Evolutionary conservation across 1,284 basidiomycete genomes (phyloP).

Genomic region (Vanrija sp.): DNA sequence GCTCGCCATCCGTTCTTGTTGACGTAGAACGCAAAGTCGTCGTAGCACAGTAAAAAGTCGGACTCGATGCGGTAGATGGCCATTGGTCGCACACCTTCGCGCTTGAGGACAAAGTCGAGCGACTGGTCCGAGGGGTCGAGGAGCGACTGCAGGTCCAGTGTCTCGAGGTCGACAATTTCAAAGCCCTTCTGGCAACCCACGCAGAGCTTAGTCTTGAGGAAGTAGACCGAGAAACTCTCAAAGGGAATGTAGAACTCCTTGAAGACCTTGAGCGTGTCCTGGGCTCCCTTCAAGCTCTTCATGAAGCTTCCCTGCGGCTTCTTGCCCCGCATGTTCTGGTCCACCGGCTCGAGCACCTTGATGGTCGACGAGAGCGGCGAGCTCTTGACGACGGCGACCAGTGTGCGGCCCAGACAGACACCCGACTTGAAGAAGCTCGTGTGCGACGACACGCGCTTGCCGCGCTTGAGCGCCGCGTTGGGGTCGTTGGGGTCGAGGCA

Average conservation of each 20-base stretch:
- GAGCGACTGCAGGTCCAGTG: constrained; percentile 91
- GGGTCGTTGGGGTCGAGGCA: constrained; percentile 88
- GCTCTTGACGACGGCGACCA: constrained; percentile 97
- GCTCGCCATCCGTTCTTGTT: constrained; percentile 94
- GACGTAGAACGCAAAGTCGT: constrained; percentile 98
- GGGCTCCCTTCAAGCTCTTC: constrained; percentile 81
- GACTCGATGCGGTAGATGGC: constrained; percentile 96
- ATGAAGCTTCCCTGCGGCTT: constrained; percentile 81
- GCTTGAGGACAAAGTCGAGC: constrained; percentile 88
- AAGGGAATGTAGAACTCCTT: constrained; percentile 99
- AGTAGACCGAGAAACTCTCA: constrained; percentile 93
- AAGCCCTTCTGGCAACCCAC: constrained; percentile 98
- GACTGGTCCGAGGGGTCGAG: constrained; percentile 88
- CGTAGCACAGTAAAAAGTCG: constrained; percentile 96
- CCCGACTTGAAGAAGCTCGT: constrained; percentile 98
- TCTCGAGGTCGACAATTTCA: constrained; percentile 97
- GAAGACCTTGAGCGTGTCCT: constrained; percentile 91
- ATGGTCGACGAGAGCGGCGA: constrained; percentile 93
- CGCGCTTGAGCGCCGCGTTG: constrained; percentile 82
- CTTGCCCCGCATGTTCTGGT: constrained; percentile 75
- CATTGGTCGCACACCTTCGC: constrained; percentile 85
- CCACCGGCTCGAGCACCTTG: constrained; percentile 95
- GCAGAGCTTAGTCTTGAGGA: constrained; percentile 95
- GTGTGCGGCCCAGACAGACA: constrained; percentile 83
- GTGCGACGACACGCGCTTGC: constrained; percentile 91